These are phyloP conservation scores for Pseudocercospora fijiensis DNA, from an alignment of 2,329 filamentous ascomycete genomes.

Conservation along the genomic window DNA sequence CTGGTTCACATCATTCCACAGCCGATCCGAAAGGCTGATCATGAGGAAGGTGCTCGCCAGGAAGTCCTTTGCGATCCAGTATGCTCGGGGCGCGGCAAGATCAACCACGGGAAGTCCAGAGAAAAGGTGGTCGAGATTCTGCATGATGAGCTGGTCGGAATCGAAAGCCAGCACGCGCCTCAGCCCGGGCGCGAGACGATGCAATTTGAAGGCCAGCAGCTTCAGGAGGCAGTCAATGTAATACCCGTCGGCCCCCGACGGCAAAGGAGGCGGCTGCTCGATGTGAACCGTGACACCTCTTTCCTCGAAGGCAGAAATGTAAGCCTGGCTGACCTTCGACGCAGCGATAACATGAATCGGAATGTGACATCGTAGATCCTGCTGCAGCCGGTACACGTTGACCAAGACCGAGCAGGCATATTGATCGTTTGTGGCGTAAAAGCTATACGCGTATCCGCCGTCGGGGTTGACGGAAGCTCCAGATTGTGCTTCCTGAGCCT, in stretches of 20 bases:
- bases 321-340: conserved; percentile 18
- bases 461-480: neutral
- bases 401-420: conserved; percentile 36
- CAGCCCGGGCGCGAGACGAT: conserved; percentile 27
- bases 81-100: conserved; percentile 35
- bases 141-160: conserved; percentile 35
- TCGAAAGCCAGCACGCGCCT: conserved; percentile 32
- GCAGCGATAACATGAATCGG: conserved; percentile 33
- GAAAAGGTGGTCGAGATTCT: conserved; percentile 35
- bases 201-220: conserved; percentile 34
- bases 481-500: neutral
- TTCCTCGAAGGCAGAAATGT: conserved; percentile 23
- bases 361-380: conserved; percentile 21
- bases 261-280: conserved; percentile 26
- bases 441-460: conserved; percentile 31
- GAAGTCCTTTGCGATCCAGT: conserved; percentile 34
- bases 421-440: conserved; percentile 33
- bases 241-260: conserved; percentile 21
- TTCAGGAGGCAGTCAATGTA: conserved; percentile 35
- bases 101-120: conserved; percentile 27
- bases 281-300: conserved; percentile 25
- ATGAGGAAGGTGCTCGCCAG: conserved; percentile 35
- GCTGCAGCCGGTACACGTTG: conserved; percentile 33
- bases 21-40: conserved; percentile 30
- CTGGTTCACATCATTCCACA: conserved; percentile 29